Conservation (phyloP, 805 yeast species). For the Hanseniaspora singularis region DNA sequence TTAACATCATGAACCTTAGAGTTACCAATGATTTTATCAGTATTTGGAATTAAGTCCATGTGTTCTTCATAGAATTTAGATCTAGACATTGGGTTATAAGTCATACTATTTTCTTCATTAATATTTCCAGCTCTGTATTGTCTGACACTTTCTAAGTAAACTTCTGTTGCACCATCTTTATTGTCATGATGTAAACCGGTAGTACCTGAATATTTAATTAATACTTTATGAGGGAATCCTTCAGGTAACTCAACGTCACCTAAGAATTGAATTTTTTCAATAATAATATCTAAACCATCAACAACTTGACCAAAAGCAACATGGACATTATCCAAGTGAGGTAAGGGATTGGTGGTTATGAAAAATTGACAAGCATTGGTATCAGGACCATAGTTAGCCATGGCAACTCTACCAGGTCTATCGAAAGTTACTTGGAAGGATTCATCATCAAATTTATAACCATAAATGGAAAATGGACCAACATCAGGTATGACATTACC, state of each 20-base stretch:
- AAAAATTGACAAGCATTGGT: slow-evolving; percentile 63
- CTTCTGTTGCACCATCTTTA: slow-evolving; percentile 19
- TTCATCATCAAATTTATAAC: slow-evolving; percentile 64
- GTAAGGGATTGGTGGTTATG: slow-evolving; percentile 42
- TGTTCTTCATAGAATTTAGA: slow-evolving; percentile 4
- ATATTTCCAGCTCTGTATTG: slow-evolving; percentile 25
- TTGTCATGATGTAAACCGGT: slow-evolving; percentile 23
- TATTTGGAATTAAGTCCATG: slow-evolving; percentile 1
- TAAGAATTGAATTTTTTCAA: slow-evolving; percentile 48
- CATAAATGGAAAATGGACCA: slow-evolving; percentile 75
- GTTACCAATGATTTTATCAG: background rate
- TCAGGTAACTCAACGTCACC: slow-evolving; percentile 22
- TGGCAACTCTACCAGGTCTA: slow-evolving; percentile 54
- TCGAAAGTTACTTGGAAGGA: slow-evolving; percentile 56
- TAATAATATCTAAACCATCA: slow-evolving; percentile 48
- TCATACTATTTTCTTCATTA: slow-evolving; percentile 11
- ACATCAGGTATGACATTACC: slow-evolving; percentile 71
- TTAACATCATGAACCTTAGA: background rate
- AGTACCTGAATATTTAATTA: slow-evolving; percentile 29
- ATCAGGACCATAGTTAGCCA: slow-evolving; percentile 61
- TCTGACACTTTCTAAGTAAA: slow-evolving; percentile 21
- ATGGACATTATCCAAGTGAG: slow-evolving; percentile 47
- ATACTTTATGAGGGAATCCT: slow-evolving; percentile 35
- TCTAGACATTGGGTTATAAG: slow-evolving; percentile 9
- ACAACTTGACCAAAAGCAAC: slow-evolving; percentile 72